phyloP scores from a whole-genome alignment of 352 stramenopile genomes.

The Plasmopara halstedii region DNA sequence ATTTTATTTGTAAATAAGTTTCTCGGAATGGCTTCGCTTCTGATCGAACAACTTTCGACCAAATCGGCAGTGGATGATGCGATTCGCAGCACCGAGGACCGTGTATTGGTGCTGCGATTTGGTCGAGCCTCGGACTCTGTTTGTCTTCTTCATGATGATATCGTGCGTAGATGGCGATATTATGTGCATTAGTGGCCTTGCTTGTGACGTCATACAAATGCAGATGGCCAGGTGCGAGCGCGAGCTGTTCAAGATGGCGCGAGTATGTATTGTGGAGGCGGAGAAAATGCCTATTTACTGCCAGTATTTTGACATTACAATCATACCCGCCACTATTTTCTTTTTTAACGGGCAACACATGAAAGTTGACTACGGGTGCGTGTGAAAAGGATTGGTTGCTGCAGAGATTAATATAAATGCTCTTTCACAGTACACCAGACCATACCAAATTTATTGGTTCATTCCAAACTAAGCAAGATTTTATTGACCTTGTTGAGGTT shows the following conservation, averaged over 20 bases:
- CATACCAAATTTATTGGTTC: conserved; percentile 86
- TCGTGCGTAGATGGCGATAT: conserved; percentile 29
- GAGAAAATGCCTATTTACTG: conserved; percentile 71
- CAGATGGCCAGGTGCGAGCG: conserved; percentile 71
- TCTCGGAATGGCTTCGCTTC: conserved; percentile 71
- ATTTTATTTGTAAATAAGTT: too few species aligned
- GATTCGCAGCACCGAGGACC: conserved; percentile 72
- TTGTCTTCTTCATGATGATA: conserved; percentile 81
- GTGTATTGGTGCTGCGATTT: conserved; percentile 79
- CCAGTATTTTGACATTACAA: conserved; percentile 86
- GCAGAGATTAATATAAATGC: background rate
- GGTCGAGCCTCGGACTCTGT: conserved; percentile 49
- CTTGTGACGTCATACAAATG: conserved; percentile 4
- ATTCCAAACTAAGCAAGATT: conserved; percentile 68
- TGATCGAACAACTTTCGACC: conserved; percentile 53
- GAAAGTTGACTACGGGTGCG: conserved; percentile 85
- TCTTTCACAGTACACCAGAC: conserved; percentile 54
- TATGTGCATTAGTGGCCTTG: background rate
- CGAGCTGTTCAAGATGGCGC: conserved; percentile 74
- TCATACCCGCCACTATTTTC: conserved; percentile 81
- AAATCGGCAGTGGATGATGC: conserved; percentile 70
- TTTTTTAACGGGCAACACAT: conserved; percentile 87
- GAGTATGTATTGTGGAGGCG: conserved; percentile 64
- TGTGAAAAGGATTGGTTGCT: background rate
- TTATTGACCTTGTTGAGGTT: conserved; percentile 84